These are phyloP conservation scores for Fusarium proliferatum DNA, from an alignment of 2,329 filamentous ascomycete species.

Conservation along the genomic window DNA sequence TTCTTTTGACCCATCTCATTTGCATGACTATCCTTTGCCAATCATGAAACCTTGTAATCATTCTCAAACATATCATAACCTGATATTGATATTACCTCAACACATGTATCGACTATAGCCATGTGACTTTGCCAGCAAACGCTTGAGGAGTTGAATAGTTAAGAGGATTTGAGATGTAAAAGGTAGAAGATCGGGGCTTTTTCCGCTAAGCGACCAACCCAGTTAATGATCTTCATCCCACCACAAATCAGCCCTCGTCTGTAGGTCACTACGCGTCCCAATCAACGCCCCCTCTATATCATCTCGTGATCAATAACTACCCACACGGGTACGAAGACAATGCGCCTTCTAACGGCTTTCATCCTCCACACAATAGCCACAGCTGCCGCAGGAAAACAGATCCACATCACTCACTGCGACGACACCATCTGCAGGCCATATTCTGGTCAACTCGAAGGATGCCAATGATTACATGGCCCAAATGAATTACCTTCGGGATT, in stretches of 20 bases:
- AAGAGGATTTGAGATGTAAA: fast-evolving
- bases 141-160: fast-evolving
- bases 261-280: neutral
- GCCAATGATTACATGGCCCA: neutral
- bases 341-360: fast-evolving
- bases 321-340: fast-evolving
- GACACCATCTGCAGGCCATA: neutral
- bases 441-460: neutral
- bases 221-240: neutral
- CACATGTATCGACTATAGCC: neutral
- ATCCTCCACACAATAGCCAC: neutral
- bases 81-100: too few relatives aligned
- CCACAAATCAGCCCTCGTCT: neutral
- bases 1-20: too few relatives aligned
- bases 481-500: neutral
- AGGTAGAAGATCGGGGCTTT: too few relatives aligned
- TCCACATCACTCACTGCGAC: too few relatives aligned
- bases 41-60: too few relatives aligned
- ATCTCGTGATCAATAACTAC: neutral
- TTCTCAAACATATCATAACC: fast-evolving
- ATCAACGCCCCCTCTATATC: neutral
- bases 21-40: too few relatives aligned
- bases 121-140: fast-evolving
- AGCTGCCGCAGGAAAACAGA: neutral
- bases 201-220: fast-evolving